Conservation (phyloP, 345 rosid genomes). For the Pugionium cornutum region DNA sequence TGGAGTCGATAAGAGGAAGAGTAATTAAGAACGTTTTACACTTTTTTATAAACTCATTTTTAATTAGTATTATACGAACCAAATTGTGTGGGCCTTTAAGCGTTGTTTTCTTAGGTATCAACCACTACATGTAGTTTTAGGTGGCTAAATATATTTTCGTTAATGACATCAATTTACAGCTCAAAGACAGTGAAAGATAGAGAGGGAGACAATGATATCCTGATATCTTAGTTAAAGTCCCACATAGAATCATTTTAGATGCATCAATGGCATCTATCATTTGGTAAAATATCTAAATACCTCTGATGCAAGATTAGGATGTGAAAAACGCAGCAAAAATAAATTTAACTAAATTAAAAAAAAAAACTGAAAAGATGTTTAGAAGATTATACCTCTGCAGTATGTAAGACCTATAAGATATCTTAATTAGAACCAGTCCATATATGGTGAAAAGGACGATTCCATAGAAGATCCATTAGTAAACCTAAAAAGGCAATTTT, state of each 20-base stretch:
- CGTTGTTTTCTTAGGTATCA: conserved; percentile 23
- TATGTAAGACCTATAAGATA: no score
- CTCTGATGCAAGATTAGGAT: background rate
- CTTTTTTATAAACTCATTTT: conserved; percentile 2
- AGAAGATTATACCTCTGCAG: no score
- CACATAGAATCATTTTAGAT: conserved; percentile 16
- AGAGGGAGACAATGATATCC: conserved; percentile 15
- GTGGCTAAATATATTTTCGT: conserved; percentile 14
- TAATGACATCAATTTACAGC: conserved; percentile 39
- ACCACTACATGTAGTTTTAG: conserved; percentile 38
- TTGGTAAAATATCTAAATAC: background rate
- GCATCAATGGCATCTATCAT: conserved; percentile 9
- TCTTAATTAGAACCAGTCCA: no score
- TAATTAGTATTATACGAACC: conserved; percentile 26
- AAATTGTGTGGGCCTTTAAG: conserved; percentile 19
- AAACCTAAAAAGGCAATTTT: no score
- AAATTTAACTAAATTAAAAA: background rate
- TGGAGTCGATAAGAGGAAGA: conserved; percentile 5
- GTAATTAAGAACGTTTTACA: background rate
- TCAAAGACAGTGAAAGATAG: conserved; percentile 27
- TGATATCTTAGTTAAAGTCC: conserved; percentile 10
- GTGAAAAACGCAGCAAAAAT: background rate
- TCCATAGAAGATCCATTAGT: no score
- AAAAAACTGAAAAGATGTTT: background rate
- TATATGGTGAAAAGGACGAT: no score